Base-by-base conservation (phyloP, 2,329 filamentous ascomycete genomes). In the Xylaria arbuscula region DNA sequence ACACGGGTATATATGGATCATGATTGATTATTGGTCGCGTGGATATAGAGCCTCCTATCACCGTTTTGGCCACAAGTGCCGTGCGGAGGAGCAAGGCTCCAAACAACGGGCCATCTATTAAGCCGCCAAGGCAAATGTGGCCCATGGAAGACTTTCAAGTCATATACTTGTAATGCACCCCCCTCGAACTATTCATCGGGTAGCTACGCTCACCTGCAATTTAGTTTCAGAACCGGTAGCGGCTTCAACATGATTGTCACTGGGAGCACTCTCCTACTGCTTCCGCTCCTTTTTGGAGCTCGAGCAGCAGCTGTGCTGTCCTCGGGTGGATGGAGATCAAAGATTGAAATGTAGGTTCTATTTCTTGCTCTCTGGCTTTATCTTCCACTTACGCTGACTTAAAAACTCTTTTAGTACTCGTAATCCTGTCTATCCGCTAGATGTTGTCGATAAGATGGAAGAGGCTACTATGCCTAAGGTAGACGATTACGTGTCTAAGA, bases 391-490 rank as follows among this genome's bases (percentile, higher is more conserved):
- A 54, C 38, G 22, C 67, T 75, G 50, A 72, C 42, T 3, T 59
- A 68, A 5, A 5, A 11, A 62, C 63, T 32, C 9, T 11, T 62
- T 17, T 55, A 74, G 73, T 19, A 42, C 72, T 56, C 76, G 76
- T 34, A 77, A 77, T 62, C 75, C 74, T 17, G 55, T 32, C 61
- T 78, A 77, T 66, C 74, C 76, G 1, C 75, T 76, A 51, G 76
- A 78, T 69, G 72, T 72, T 13, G 76, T 78, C 50, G 76, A 78
- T 61, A 71, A 74, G 65, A 59, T 77, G 3, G 76, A 76, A 64
- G 75, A 75, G 66, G 72, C 68, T 28, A 76, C 72, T 3, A 76
- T 77, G 72, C 71, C 72, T 22, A 77, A 75, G 68, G 66, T 78
- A 22, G 75, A 76, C 5, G 75, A 57, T 1, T 77, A 66, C 55